Percentiles rank a stretch among this genome's conserved stretches.
Conservation (phyloP, 2,329 filamentous ascomycete genomes). For the Trichophyton mentagrophytes region DNA sequence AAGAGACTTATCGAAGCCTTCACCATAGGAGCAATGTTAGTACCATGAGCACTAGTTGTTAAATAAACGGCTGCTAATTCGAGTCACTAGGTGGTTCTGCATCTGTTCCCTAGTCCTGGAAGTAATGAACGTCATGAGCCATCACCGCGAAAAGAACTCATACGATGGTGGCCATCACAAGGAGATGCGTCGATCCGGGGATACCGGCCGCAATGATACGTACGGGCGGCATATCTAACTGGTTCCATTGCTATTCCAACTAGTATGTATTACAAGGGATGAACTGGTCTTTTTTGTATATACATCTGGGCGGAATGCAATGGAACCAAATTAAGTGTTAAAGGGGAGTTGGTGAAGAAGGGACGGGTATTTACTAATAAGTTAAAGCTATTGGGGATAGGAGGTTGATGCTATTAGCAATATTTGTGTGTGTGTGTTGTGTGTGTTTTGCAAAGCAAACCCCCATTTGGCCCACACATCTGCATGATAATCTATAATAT, state of each 20-base stretch:
- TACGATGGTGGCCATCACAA: neutral
- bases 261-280: neutral
- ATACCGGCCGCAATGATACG: neutral
- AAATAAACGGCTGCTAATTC: neutral
- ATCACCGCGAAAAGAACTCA: neutral
- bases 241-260: neutral
- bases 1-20: slow-evolving; percentile 35
- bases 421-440: neutral
- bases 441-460: neutral
- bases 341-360: neutral
- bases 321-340: neutral
- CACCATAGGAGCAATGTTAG: slow-evolving; percentile 36
- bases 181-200: neutral
- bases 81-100: neutral
- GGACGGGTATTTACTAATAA: neutral
- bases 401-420: neutral
- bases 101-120: neutral
- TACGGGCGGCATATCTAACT: slow-evolving; percentile 1
- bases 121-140: neutral
- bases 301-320: neutral
- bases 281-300: neutral
- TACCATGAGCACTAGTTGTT: neutral
- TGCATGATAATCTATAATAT: neutral
- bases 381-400: too few relatives aligned
- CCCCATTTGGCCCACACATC: neutral